Percentiles rank a stretch among this genome's conserved stretches.
phyloP scores from a whole-genome alignment of 202 grass and related monocot genomes.

The Cymbopogon flexuosus region DNA sequence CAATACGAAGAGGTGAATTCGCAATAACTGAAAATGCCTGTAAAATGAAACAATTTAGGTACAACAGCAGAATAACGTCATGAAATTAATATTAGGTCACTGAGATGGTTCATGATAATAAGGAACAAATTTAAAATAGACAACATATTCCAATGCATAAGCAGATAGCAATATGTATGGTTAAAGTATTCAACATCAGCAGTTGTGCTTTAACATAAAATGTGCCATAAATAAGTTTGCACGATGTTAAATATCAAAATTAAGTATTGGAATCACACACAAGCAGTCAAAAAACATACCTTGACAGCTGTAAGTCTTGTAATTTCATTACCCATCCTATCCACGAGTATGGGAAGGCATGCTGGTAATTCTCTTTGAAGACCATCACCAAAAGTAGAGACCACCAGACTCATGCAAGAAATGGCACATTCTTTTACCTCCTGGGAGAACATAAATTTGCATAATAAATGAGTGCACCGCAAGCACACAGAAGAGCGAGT shows the following conservation, averaged over 20 bases:
- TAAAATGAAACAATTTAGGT: constrained; percentile 10
- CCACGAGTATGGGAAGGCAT: constrained; percentile 95
- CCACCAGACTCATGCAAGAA: constrained; percentile 92
- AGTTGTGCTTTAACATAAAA: background rate
- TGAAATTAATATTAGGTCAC: background rate
- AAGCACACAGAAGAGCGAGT: background rate
- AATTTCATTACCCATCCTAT: constrained; percentile 99
- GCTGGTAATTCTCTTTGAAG: constrained; percentile 78
- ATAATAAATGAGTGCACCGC: background rate
- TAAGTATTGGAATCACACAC: background rate
- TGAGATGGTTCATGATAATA: background rate
- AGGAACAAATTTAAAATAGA: background rate
- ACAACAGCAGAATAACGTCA: background rate
- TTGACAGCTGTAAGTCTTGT: constrained; percentile 94
- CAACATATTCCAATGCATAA: background rate
- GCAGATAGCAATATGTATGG: background rate
- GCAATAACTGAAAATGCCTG: constrained; percentile 99
- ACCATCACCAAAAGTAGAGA: constrained; percentile 87
- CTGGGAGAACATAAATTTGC: constrained; percentile 44
- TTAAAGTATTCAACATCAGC: background rate
- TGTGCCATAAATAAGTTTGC: background rate
- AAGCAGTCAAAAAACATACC: constrained; percentile 33
- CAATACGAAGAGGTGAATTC: constrained; percentile 71
- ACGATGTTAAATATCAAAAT: background rate
- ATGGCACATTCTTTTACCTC: constrained; percentile 98